These are phyloP conservation scores for Saccharum officinarum DNA, from an alignment of 176 grass and related monocot genomes.

Conservation along the genomic window DNA sequence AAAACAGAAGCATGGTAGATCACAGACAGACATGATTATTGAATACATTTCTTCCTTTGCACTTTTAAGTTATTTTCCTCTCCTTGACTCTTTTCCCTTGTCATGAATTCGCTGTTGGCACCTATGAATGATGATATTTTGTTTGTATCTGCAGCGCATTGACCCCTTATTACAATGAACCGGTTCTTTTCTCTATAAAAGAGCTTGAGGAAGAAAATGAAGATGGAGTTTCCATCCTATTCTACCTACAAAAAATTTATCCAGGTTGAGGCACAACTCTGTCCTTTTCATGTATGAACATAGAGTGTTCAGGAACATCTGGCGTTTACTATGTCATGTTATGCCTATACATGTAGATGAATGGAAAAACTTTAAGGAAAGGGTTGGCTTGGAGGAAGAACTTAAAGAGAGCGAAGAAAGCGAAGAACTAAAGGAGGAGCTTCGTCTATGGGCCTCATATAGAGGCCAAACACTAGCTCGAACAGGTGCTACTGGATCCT, in stretches of 20 bases:
- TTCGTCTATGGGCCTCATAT: conserved; percentile 88
- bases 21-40: background rate
- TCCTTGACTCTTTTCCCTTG: conserved; percentile 17
- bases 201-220: conserved; percentile 85
- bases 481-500: conserved; percentile 54
- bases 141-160: conserved; percentile 54
- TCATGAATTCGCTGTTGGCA: conserved; percentile 1
- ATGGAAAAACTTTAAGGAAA: conserved; percentile 84
- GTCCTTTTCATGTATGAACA: background rate
- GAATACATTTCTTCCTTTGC: background rate
- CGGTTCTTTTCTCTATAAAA: conserved; percentile 75
- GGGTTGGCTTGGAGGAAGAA: conserved; percentile 66
- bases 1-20: conserved; percentile 11
- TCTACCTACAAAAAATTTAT: conserved; percentile 96
- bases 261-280: conserved; percentile 58
- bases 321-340: conserved; percentile 23
- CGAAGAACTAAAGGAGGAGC: conserved; percentile 48
- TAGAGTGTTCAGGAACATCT: conserved; percentile 16
- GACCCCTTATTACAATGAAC: conserved; percentile 84
- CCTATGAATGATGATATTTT: conserved; percentile 21
- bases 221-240: conserved; percentile 90
- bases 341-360: conserved; percentile 60
- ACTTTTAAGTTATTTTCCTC: background rate
- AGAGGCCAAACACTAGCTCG: conserved; percentile 92
- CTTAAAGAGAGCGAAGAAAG: conserved; percentile 42